Evolutionary conservation across 2,329 filamentous ascomycete species (phyloP).

Genomic region (Alternaria sp.): DNA sequence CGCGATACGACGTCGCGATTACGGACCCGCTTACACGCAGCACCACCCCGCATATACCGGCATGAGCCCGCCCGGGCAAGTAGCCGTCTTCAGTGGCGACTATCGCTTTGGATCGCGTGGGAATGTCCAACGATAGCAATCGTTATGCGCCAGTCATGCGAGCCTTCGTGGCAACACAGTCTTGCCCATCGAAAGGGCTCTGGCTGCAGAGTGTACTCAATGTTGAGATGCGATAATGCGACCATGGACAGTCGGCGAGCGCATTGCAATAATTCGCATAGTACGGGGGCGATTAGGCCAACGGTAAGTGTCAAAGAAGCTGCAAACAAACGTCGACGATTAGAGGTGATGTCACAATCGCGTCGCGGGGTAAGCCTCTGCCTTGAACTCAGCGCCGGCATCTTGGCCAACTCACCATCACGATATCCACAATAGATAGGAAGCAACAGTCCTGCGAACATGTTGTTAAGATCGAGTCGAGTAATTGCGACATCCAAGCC

Average conservation of each 20-base stretch:
- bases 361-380: conserved; percentile 19
- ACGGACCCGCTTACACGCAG: conserved; percentile 22
- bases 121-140: neutral
- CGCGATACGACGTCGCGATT: conserved; percentile 18
- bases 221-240: neutral
- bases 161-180: neutral
- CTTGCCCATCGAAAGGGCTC: neutral
- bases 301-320: neutral
- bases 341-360: conserved; percentile 17
- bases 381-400: neutral
- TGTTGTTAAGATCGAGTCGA: neutral
- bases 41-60: conserved; percentile 9
- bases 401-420: neutral
- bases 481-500: neutral
- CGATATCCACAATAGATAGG: neutral
- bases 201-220: neutral
- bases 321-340: neutral
- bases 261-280: neutral
- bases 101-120: conserved; percentile 4
- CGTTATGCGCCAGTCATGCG: conserved; percentile 3
- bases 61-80: neutral
- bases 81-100: conserved; percentile 20
- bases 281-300: neutral
- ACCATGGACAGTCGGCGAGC: neutral
- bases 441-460: neutral